These are phyloP conservation scores for Globisporangium orthogonon DNA, from an alignment of 352 stramenopile species.

Conservation along the genomic window DNA sequence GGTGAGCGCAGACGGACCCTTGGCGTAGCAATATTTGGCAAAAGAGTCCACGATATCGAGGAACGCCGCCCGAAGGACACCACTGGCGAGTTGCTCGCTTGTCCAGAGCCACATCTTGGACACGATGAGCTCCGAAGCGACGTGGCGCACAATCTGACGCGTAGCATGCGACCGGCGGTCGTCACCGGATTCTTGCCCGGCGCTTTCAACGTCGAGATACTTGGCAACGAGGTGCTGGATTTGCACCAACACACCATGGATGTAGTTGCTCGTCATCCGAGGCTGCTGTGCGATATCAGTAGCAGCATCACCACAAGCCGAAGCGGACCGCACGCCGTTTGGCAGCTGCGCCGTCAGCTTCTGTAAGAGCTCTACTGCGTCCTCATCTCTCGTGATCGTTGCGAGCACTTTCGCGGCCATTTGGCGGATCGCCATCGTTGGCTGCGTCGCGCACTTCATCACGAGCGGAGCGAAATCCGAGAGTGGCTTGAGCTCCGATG, in stretches of 20 bases:
- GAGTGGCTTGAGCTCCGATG: constrained; percentile 17
- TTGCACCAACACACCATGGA: constrained; percentile 61
- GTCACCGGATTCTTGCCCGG: constrained; percentile 3
- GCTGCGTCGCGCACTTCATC: constrained; percentile 55
- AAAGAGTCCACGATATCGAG: constrained; percentile 44
- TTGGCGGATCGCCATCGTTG: constrained; percentile 66
- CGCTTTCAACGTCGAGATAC: constrained; percentile 16
- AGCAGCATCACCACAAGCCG: background rate
- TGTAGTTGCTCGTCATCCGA: constrained; percentile 43
- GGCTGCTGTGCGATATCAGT: background rate
- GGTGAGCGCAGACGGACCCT: constrained; percentile 10
- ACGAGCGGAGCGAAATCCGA: constrained; percentile 65
- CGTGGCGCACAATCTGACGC: constrained; percentile 21
- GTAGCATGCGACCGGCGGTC: constrained; percentile 3
- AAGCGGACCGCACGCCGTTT: constrained; percentile 17
- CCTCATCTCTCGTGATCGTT: constrained; percentile 50
- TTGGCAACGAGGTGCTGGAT: constrained; percentile 45
- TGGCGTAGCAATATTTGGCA: constrained; percentile 22
- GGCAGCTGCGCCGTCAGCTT: constrained; percentile 35
- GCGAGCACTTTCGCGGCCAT: constrained; percentile 80
- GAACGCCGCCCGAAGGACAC: constrained; percentile 40
- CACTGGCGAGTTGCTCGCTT: constrained; percentile 19
- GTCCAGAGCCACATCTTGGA: constrained; percentile 45
- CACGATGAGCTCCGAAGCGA: constrained; percentile 29
- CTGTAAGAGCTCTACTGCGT: constrained; percentile 35